These are phyloP conservation scores for Plectosphaerella plurivora DNA, from an alignment of 2,329 filamentous ascomycete genomes.

Conservation along the genomic window DNA sequence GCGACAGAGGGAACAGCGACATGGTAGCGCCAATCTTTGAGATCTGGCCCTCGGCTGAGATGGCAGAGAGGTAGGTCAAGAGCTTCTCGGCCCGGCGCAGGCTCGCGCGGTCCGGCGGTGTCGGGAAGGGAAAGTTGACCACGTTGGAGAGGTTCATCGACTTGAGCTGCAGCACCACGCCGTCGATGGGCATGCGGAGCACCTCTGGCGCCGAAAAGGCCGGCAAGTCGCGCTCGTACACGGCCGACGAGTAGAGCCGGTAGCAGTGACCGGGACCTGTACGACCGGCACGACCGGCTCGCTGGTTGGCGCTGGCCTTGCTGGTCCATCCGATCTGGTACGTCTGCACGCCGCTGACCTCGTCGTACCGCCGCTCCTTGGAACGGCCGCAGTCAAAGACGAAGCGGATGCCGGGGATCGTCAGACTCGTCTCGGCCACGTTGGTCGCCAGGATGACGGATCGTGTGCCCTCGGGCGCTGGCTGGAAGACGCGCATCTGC, in stretches of 20 bases:
- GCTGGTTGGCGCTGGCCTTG: slow-evolving; percentile 90
- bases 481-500: slow-evolving; percentile 85
- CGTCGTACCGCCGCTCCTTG: slow-evolving; percentile 88
- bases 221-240: slow-evolving; percentile 85
- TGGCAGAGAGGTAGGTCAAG: slow-evolving; percentile 77
- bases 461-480: slow-evolving; percentile 75
- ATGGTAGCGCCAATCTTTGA: slow-evolving; percentile 77
- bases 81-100: slow-evolving; percentile 82
- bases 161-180: slow-evolving; percentile 89
- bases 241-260: slow-evolving; percentile 86
- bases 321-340: slow-evolving; percentile 97
- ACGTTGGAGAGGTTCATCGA: slow-evolving; percentile 89
- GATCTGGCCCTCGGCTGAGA: slow-evolving; percentile 67
- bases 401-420: slow-evolving; percentile 90
- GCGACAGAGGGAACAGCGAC: slow-evolving; percentile 84
- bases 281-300: slow-evolving; percentile 88
- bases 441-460: slow-evolving; percentile 92
- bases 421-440: slow-evolving; percentile 94
- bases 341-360: slow-evolving; percentile 85
- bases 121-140: slow-evolving; percentile 93
- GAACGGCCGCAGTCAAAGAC: slow-evolving; percentile 92
- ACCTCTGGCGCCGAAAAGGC: slow-evolving; percentile 88
- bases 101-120: slow-evolving; percentile 72
- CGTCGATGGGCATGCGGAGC: slow-evolving; percentile 85
- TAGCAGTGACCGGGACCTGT: slow-evolving; percentile 97